phyloP scores from a whole-genome alignment of 1,284 basidiomycete species.

The Prillingera fragicola region DNA sequence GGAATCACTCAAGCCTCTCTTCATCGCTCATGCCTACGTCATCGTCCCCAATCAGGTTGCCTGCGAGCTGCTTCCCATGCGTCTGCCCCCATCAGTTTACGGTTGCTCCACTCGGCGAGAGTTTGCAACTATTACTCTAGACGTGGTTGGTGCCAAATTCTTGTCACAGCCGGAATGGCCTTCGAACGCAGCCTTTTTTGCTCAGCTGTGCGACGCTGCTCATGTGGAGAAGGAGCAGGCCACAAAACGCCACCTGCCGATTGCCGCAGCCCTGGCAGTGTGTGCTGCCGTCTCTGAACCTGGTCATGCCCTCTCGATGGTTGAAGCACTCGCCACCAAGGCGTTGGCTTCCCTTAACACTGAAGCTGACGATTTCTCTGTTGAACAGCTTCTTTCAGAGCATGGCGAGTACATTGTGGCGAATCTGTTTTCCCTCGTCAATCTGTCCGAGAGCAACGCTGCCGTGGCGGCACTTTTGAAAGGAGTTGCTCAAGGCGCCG shows the following conservation, averaged over 20 bases:
- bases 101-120: conserved; percentile 30
- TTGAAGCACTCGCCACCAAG: too few relatives aligned
- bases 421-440: conserved; percentile 20
- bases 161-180: conserved; percentile 9
- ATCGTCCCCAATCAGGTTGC: conserved; percentile 49
- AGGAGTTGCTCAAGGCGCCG: neutral
- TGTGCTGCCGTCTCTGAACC: too few relatives aligned
- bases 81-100: conserved; percentile 60
- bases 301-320: too few relatives aligned
- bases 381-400: too few relatives aligned
- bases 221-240: conserved; percentile 7
- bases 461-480: neutral
- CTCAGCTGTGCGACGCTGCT: conserved; percentile 28
- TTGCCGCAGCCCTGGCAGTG: conserved; percentile 23
- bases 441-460: conserved; percentile 8
- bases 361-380: too few relatives aligned
- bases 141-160: conserved; percentile 18
- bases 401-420: conserved; percentile 24
- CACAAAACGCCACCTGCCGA: conserved; percentile 17
- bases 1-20: conserved; percentile 60
- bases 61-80: conserved; percentile 55
- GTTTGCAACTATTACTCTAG: conserved; percentile 24
- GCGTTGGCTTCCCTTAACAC: too few relatives aligned
- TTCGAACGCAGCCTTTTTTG: conserved; percentile 19
- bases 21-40: conserved; percentile 70